Evolutionary conservation across 805 yeast genomes (phyloP).

Genomic region (Grigorovia jiainica): DNA sequence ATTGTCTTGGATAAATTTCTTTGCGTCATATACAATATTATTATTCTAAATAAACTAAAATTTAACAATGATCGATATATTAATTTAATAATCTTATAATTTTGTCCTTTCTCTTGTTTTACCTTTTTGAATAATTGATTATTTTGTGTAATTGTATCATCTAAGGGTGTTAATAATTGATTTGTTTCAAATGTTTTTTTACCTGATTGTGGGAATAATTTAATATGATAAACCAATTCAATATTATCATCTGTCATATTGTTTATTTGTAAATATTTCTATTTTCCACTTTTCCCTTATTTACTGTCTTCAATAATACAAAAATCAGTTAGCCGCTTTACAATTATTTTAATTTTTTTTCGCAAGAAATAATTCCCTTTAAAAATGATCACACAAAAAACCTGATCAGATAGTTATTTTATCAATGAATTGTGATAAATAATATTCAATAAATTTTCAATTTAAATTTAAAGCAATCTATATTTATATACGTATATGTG

Average conservation of each 20-base stretch:
- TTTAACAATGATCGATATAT: neutral
- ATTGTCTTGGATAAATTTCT: neutral
- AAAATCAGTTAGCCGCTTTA: too few species aligned
- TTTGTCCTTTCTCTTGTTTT: neutral
- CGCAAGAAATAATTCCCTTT: too few species aligned
- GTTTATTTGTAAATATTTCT: neutral
- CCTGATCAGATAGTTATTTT: too few species aligned
- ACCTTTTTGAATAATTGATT: too few species aligned
- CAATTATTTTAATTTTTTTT: neutral
- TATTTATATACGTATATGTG: too few species aligned
- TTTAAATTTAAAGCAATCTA: too few species aligned
- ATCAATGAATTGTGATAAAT: too few species aligned
- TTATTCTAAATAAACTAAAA: neutral
- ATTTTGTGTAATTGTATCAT: neutral
- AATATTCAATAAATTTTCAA: too few species aligned
- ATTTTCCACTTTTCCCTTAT: too few species aligned
- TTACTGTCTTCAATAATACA: too few species aligned
- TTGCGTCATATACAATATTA: neutral
- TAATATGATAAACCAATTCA: neutral
- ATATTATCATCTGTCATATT: neutral
- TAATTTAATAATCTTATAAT: neutral
- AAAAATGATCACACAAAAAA: too few species aligned
- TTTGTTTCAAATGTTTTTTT: neutral
- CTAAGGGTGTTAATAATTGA: neutral
- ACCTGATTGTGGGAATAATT: neutral